Evolutionary conservation across 208 protist species (phyloP), one percentile per base, ranked within the genome.

Genomic region (Wallacemonas sp.): DNA sequence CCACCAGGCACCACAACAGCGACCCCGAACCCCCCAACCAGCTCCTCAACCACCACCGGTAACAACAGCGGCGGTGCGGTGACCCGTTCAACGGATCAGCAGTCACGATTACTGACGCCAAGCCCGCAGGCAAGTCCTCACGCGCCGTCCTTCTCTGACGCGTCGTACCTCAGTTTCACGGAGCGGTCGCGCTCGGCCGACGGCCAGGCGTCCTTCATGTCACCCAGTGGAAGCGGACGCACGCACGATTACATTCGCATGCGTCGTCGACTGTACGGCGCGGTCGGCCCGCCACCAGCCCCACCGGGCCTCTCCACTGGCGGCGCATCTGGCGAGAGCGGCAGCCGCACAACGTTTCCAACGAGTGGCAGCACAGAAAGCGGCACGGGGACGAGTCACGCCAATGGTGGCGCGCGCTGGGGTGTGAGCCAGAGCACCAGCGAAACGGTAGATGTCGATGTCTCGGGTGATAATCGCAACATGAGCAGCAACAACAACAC

Each of bases 201-300:
- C 3, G 52, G n/a, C 6, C 52, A 19, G 8, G 17, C 38, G 12
- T 58, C 52, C 4, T 26, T 58, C 14, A 16, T 29, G 29, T 58
- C 52, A n/a, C 1, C 17, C 30, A 58, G 52, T 21, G 52, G 29
- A 14, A 58, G 52, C 19, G 52, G 52, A 16, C 26, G 30, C 26
- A 58, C 32, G 30, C 21, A 0, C 14, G 52, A 58, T 5, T 6
- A 24, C 52, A 39, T 29, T 5, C 52, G 52, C 3, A 24, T 26
- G 29, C 52, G 52, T 19, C 52, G 52, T 9, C 26, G 52, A 9
- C 30, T 58, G 52, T 58, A 58, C 52, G 52, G 52, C 21, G 52
- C 52, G 6, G 52, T 58, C 9, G 52, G 52, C 12, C 52, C 52
- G 4, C 52, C 52, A n/a, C 52, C 47, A 3, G 47, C 47, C 3